Base-by-base conservation (phyloP, 495 filamentous ascomycete species). In the Penicillium salamii region DNA sequence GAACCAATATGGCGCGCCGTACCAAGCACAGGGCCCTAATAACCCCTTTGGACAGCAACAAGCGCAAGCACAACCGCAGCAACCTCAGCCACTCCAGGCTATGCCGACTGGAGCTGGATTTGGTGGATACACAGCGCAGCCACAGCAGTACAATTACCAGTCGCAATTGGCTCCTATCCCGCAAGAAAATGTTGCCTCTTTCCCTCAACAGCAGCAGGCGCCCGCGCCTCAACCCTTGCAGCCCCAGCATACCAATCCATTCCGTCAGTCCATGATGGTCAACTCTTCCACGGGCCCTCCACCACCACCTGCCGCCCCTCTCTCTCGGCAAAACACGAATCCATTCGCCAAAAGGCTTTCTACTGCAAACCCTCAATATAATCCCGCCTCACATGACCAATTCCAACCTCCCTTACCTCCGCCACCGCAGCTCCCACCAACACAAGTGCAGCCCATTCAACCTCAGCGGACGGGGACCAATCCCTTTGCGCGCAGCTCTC, bases 71-170 rank as follows among this genome's bases (percentile, higher is more conserved):
- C 45, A 46, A 18, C 47, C 43, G 31, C 53, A 39, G 5, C 42
- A 20, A 28, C 44, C 58, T 15, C 75, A 75, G 47, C 77, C 72
- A 23, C 60, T 85, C 35, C 86, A 86, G 49, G 57, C 78, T 12
- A 78, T 74, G 28, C 81, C 87, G 44, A 95, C 88, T 2, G 89
- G 89, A 7, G 82, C 87, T 55, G 88, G 88, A n/a, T 97, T 93
- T 65, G 89, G 90, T 28, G 89, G 86, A 15, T 96, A 91, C 61
- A 80, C 85, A 9, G 77, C 87, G 12, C 87, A 90, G 61, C 76
- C 79, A 15, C 77, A 83, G 44, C 70, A 67, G 4, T 77, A 72
- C 53, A 68, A 63, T 21, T 72, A 58, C 69, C 63, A 80, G 69
- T 56, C 76, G 53, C 57, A 76, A 73, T 57, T 81, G 65, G 49